Base-by-base conservation (phyloP, 495 filamentous ascomycete species). In the Aspergillus conjunctus region DNA sequence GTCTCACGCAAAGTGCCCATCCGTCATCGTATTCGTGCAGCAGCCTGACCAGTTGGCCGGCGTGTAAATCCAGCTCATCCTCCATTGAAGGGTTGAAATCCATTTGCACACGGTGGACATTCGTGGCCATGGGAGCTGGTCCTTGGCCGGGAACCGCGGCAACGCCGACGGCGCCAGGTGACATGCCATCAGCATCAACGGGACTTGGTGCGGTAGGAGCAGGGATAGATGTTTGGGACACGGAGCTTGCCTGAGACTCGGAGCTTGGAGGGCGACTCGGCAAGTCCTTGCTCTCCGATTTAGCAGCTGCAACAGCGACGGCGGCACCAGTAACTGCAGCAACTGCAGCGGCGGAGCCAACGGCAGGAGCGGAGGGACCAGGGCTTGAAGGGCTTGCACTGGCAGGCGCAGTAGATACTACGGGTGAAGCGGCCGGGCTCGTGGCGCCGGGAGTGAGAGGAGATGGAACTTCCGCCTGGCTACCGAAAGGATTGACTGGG, bases 11-110 rank as follows among this genome's bases (percentile, higher is more conserved):
- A 54, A 97, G 89, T 64, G 93, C 91, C 94, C 94, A 99, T 70
- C 94, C 94, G 79, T 99, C 94, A 71, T 99, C 95, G 71, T 98
- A 99, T 73, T 97, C 93, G 64, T 98, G 92, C 37, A 98, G 73
- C 61, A 99, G 79, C 55, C 93, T 83, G 31, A 98, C 89, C 4
- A 99, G 81, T 56, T 91, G 85, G 63, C 94, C 94, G 48, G 87
- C 81, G 44, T 76, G 81, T 11, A 99, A 84, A 45, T 81, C 88
- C 65, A 99, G 74, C 72, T 99, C 94, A 66, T 99, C 94, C 3
- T 89, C 88, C 83, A 96, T 87, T 4, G 90, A 92, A 2, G 94
- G 95, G 66, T 85, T 90, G 75, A 98, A 99, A 71, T 97, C 94
- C 63, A 98, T 83, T 70, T 98, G 94, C 32, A 97, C 91, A 59